Base-by-base conservation (phyloP, 1,284 basidiomycete genomes). In the Trichosporon ovoides region DNA sequence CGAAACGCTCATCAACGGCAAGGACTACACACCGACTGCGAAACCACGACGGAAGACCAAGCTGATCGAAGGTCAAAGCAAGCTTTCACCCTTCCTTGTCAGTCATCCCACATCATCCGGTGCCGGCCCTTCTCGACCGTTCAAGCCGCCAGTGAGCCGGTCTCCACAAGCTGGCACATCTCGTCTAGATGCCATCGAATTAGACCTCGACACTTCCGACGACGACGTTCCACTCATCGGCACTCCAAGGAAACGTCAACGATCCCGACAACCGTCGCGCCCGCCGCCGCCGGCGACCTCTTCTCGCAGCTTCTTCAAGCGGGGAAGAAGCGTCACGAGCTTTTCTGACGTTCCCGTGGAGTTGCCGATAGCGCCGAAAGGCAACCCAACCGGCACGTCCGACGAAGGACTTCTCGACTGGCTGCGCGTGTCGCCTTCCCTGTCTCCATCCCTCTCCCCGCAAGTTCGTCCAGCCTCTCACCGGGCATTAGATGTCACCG, bases 1-100 rank as follows among this genome's bases (percentile, higher is more conserved):
- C 20, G 53, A 55, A 12, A 55, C 53, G 1, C 35, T 55, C 1
- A 22, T 55, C 3, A 28, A 55, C 22, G 53, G 43, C 22, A 55
- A 36, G 38, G 53, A 55, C 22, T 55, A 48, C 33, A 28, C 53
- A 2, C 38, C 33, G 18, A 24, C 36, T 2, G 40, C 38, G 24
- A 33, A 14, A 13, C 38, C 14, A 2, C 52, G 38, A 7, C 31
- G 38, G 14, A 18, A 35, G 12, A 7, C 18, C 9, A 28, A 24
- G 6, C 38, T 14, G 12, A 18, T 35, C 38, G 18, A 20, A 6
- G 38, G 38, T 33, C 37, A 46, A 24, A 46, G 43, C 19, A 46
- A 46, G 19, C 43, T 46, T 7, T 46, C 43, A 7, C 43, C 28
- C 14, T 46, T 46, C 14, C 43, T 46, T 22, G 7, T 22, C 22